Evolutionary conservation across 495 filamentous ascomycete species (phyloP), one percentile per base, ranked within the genome.

Genomic region (Xylona heveae): DNA sequence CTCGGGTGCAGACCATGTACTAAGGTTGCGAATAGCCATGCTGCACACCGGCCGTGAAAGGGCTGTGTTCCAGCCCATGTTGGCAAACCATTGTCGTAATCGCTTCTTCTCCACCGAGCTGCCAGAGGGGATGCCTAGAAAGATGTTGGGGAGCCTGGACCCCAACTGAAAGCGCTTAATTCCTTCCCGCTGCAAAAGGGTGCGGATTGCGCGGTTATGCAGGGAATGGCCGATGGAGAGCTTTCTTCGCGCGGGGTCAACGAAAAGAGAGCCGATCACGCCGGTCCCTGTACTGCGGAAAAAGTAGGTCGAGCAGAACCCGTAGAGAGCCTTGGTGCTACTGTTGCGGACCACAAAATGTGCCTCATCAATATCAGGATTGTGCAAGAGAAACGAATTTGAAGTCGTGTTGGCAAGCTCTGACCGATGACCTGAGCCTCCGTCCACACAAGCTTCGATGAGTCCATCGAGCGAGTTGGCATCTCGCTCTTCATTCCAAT

Each of bases 271-370:
- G 9, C 73, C 78, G 34, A 92, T 69, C n/a, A 77, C 73, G 8
- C 78, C 82, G 2, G 71, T 74, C 20, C 62, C 61, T 2, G 64
- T 67, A 1, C 65, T 64, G 27, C 65, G 66, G 51, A 74, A 71
- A 49, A 64, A 80, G 45, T 88, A 91, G 6, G 82, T 90, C 0
- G 78, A 71, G 46, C 78, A 81, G 49, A 92, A 92, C 15, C 82
- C 82, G 49, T 85, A 90, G 6, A 92, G 53, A 0, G 75, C 78
- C 28, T 78, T 71, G 1, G 82, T 92, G 49, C 71, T 83, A 53
- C 75, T 84, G 51, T 91, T 92, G 5, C 82, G 76, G 28, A 92
- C 82, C 13, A 91, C 78, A 47, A 80, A 91, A 44, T 92, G 82
- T 6, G 74, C 57, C 48, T 85, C 79, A 30, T 78, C 67, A 19